phyloP scores from a whole-genome alignment of 805 yeast species.

The Clavispora fructus region DNA sequence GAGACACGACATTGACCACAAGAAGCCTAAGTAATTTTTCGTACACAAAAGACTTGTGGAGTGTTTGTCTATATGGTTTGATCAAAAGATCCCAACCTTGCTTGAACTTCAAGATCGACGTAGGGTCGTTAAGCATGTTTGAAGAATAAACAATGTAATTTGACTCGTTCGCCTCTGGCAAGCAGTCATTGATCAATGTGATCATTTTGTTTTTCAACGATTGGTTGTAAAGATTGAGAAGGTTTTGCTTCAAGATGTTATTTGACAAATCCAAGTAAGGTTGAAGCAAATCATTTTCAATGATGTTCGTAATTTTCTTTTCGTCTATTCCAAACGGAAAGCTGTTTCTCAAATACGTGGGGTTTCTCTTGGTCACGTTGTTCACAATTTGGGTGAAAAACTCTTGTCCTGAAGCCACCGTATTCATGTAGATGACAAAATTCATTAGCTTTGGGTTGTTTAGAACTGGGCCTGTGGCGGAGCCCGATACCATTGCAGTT shows the following conservation, averaged over 20 bases:
- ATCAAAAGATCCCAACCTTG: conserved; percentile 61
- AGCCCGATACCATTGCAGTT: conserved; percentile 18
- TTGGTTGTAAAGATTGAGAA: conserved; percentile 45
- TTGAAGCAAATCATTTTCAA: conserved; percentile 27
- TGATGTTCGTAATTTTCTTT: conserved; percentile 26
- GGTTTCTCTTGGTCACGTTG: conserved; percentile 28
- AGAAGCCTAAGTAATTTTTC: conserved; percentile 43
- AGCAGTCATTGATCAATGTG: conserved; percentile 39
- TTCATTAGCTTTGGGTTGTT: conserved; percentile 46
- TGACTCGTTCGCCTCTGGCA: conserved; percentile 30
- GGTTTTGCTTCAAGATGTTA: conserved; percentile 30
- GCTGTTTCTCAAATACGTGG: conserved; percentile 17
- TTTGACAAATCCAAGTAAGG: conserved; percentile 25
- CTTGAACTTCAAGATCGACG: conserved; percentile 45
- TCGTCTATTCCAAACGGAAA: conserved; percentile 36
- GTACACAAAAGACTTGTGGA: conserved; percentile 49
- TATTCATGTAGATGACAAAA: conserved; percentile 66
- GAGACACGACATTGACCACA: conserved; percentile 34
- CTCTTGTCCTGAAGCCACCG: conserved; percentile 57
- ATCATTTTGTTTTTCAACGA: conserved; percentile 40
- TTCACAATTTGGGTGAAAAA: conserved; percentile 52
- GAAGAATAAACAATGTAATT: conserved; percentile 28
- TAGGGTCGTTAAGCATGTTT: conserved; percentile 22
- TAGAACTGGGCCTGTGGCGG: conserved; percentile 27
- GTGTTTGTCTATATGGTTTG: conserved; percentile 57